These are phyloP conservation scores for Proliferodiscus dingleyae DNA, from an alignment of 2,329 filamentous ascomycete species.

Conservation along the genomic window DNA sequence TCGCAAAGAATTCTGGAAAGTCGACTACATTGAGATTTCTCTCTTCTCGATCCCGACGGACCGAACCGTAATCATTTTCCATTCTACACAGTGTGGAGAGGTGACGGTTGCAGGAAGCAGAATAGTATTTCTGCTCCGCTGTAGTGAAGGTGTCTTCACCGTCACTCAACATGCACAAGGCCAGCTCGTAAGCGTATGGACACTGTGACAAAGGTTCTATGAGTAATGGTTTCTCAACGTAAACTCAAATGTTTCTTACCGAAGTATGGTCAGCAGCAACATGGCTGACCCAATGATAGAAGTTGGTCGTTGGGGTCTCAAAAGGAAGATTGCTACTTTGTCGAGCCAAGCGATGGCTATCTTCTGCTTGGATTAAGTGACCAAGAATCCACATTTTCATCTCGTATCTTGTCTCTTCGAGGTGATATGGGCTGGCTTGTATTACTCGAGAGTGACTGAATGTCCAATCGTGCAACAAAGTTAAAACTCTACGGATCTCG, in stretches of 20 bases:
- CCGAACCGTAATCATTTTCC: slow-evolving; percentile 4
- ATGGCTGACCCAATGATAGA: not conserved
- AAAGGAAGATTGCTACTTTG: not conserved
- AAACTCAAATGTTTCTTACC: too few relatives aligned
- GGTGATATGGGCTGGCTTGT: not conserved
- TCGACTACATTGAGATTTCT: slow-evolving; percentile 3
- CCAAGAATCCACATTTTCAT: not conserved
- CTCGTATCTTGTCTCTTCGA: not conserved
- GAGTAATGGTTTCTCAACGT: too few relatives aligned
- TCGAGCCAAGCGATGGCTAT: not conserved
- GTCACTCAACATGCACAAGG: not conserved
- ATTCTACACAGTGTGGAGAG: not conserved
- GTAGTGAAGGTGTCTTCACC: not conserved
- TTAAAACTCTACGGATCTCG: not conserved
- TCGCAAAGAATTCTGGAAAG: not conserved
- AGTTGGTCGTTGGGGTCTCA: not conserved
- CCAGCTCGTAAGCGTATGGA: not conserved
- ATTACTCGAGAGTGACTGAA: not conserved
- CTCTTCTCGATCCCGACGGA: slow-evolving; percentile 1
- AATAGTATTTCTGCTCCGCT: not conserved
- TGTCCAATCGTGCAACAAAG: not conserved
- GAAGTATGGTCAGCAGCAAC: not conserved
- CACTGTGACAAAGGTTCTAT: too few relatives aligned
- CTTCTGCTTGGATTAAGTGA: not conserved
- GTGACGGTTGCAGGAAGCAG: not conserved